Percentiles rank a stretch among this genome's conserved stretches.
These are phyloP conservation scores for Olyra latifolia DNA, from an alignment of 176 grass and related monocot species.

Conservation along the genomic window DNA sequence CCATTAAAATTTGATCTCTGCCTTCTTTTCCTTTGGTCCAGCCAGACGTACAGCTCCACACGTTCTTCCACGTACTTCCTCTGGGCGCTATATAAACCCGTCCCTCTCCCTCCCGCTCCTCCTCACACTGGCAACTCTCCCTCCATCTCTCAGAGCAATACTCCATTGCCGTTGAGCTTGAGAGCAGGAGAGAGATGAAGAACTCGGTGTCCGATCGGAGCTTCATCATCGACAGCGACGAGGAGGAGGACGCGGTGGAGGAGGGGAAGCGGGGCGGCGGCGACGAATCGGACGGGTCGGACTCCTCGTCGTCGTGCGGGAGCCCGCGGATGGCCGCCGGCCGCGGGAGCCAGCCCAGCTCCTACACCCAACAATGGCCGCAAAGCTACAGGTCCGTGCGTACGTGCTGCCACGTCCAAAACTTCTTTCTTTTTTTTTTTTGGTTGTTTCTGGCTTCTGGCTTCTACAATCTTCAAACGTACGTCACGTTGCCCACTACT, in stretches of 20 bases:
- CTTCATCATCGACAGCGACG: constrained; percentile 77
- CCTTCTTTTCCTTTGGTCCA: too few relatives aligned
- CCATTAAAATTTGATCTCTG: too few relatives aligned
- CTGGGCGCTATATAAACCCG: constrained; percentile 24
- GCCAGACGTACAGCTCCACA: too few relatives aligned
- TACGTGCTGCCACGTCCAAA: too few relatives aligned
- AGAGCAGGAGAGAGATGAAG: constrained; percentile 32
- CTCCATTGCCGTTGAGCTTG: neutral
- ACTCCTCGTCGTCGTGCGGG: constrained; percentile 48
- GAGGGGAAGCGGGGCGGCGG: constrained; percentile 1
- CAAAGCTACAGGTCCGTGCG: constrained; percentile 82
- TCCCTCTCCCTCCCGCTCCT: neutral
- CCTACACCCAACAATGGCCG: constrained; percentile 77
- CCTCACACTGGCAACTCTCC: neutral
- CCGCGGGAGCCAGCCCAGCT: constrained; percentile 46
- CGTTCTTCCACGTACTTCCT: neutral
- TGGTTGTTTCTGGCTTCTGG: too few relatives aligned
- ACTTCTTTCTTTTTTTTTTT: too few relatives aligned
- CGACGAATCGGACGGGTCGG: constrained; percentile 38
- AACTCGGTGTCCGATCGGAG: constrained; percentile 66
- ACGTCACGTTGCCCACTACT: too few relatives aligned
- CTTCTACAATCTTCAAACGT: too few relatives aligned
- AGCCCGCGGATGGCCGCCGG: constrained; percentile 17
- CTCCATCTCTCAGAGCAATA: neutral
- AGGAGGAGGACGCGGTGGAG: constrained; percentile 39